Percentiles rank a stretch among this genome's conserved stretches.
These are phyloP conservation scores for Thraustotheca clavata DNA, from an alignment of 352 stramenopile species.

Conservation along the genomic window DNA sequence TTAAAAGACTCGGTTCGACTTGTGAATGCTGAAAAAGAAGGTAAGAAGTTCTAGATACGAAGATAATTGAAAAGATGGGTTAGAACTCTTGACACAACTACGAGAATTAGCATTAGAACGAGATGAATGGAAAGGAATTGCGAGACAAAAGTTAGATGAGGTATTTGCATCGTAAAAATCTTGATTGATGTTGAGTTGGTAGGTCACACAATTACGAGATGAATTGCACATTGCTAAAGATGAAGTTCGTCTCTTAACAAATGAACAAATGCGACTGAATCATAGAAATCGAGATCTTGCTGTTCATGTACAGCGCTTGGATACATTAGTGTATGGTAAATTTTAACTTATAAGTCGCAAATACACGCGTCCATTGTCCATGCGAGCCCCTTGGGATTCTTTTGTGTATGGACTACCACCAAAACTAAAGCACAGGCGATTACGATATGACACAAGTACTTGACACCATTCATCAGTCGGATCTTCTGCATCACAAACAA, in stretches of 20 bases:
- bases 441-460: slow-evolving; percentile 49
- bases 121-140: slow-evolving; percentile 48
- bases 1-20: slow-evolving; percentile 47
- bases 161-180: not conserved
- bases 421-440: slow-evolving; percentile 48
- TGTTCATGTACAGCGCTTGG: slow-evolving; percentile 60
- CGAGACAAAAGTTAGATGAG: slow-evolving; percentile 35
- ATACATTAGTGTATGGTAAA: slow-evolving; percentile 64
- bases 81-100: slow-evolving; percentile 36
- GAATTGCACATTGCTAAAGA: slow-evolving; percentile 52
- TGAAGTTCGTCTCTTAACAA: slow-evolving; percentile 49
- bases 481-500: slow-evolving; percentile 58
- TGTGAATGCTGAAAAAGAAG: slow-evolving; percentile 42
- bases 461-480: slow-evolving; percentile 47
- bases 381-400: slow-evolving; percentile 36
- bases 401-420: slow-evolving; percentile 44
- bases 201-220: slow-evolving; percentile 42
- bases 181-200: not conserved
- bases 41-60: not conserved
- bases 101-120: slow-evolving; percentile 34
- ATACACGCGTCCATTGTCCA: slow-evolving; percentile 34
- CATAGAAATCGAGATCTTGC: slow-evolving; percentile 64
- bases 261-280: slow-evolving; percentile 47
- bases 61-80: not conserved
- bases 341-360: slow-evolving; percentile 33